Base-by-base conservation (phyloP, 2,329 filamentous ascomycete species). In the Aureobasidium sp. region DNA sequence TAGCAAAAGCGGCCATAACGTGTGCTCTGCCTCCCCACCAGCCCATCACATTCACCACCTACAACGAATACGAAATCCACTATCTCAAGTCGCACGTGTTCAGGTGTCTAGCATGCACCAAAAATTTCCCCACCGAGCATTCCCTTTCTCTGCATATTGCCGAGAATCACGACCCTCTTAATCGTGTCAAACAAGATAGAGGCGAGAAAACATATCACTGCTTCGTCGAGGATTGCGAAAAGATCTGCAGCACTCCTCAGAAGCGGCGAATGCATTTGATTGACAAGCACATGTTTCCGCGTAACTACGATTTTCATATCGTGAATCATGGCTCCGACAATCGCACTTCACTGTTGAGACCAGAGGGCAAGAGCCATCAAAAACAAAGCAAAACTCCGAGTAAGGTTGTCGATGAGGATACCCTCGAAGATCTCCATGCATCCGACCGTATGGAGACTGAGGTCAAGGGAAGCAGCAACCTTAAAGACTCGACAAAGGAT, bases 191-290 rank as follows among this genome's bases (percentile, higher is more conserved):
- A 70, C 84, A 86, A 67, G 91, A 91, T 59, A 84, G 85, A 68
- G 94, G 92, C 47, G 92, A 96, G 71, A 92, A 91, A 70, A 97
- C 89, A 86, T 97, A 88, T 75, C 86, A 85, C 5, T 99, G 94
- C 76, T 95, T 97, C 70, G 86, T 97, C 7, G 89, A 96, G 71
- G 87, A 82, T 53, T 99, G 94, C 74, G 90, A 94, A 63, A 84
- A 89, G 67, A 87, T 91, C 72, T 97, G 92, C 76, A 85, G 84
- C 61, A 92, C 89, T 4, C 86, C 88, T 34, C 86, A 90, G 70
- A 97, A 96, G 75, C 84, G 94, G 48, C 83, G 90, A 37, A 84
- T 90, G 72, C 93, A 99, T 78, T 81, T 96, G 67, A 90, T 96
- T 67, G 92, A 96, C 78, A 97, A 96, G 77, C 94, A 99, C 75